Evolutionary conservation across 768 basidiomycete species (phyloP), one percentile per base, ranked within the genome.

Genomic region (Lentinula boryana): DNA sequence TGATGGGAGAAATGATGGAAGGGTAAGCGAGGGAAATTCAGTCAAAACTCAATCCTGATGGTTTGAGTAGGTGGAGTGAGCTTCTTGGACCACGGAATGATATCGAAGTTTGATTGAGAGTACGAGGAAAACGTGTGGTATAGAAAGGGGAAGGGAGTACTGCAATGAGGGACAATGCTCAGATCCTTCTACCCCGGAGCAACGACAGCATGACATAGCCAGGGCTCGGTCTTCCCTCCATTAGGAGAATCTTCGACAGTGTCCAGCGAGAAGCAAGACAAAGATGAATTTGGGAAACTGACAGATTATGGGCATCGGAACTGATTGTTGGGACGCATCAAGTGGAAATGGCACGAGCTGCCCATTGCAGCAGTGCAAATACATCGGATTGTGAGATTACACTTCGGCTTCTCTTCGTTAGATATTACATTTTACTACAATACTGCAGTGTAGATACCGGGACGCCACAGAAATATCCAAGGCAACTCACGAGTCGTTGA

Each of bases 1-100:
- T 58, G 57, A 58, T 58, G 57, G 23, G 44, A 58, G 43, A 58
- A 58, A 49, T 58, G 57, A 58, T 58, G 57, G 15, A 21, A 18
- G 18, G 3, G 44, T 15, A 21, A 48, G 57, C 44, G 33, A 58
- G 56, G 56, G 44, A 57, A 56, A 57, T 27, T 40, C 36, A 54
- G 53, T 27, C 13, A 23, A 31, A 12, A 50, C 15, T 50, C 49
- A 32, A 50, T 50, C 49, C 18, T 50, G 31, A 27, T 32, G 31
- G 10, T 43, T 43, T 56, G 10, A 23, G 40, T 27, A 56, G 16
- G 55, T 56, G 55, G 55, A 56, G 55, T 56, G 23, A 43, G 40
- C 4, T n/a, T 40, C 33, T 36, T 55, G 36, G 35, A 38, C 36
- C 13, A n/a, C 13, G 36, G 21, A 36, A 40, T 56, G 55, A 43